Evolutionary conservation across 2,329 filamentous ascomycete genomes (phyloP), one percentile per base, ranked within the genome.

Genomic region (Cryphonectria naterciae): DNA sequence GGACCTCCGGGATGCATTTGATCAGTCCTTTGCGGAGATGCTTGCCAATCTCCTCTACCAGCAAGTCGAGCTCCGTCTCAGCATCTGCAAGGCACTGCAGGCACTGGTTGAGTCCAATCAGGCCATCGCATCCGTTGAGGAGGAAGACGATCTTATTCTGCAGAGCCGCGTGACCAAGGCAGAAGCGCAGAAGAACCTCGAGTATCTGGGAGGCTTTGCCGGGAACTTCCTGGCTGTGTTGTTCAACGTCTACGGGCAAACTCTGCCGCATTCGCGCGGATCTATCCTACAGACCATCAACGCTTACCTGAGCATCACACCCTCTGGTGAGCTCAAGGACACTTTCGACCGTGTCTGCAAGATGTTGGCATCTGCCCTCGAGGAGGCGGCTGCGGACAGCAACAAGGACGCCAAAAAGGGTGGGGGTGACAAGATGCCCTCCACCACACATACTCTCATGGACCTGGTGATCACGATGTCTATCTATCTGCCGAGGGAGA

Each of bases 231-330:
- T 99, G 58, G 95, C 96, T 8, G 95, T 98, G 0, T 85, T 99
- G n/a, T 98, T 99, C 86, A 99, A 99, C 79, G 95, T 99, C 61
- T 99, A 99, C 83, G 97, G 93, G 74, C 93, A 98, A 80, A 99
- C 96, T 0, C 86, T 99, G 37, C 95, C 96, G 2, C 94, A 98
- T 78, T 96, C 93, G 77, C 89, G 96, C 75, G 95, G 94, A 0
- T 94, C 93, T 28, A 96, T 99, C 68, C 85, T 99, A 46, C 93
- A 95, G 79, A 97, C 95, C 73, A 96, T 98, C 83, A 98, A 98
- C 81, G 91, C 94, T 6, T 98, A 95, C 81, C 84, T 99, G 70
- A 97, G 95, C 83, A 93, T 98, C 76, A 93, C 94, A 0, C 92
- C 93, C 0, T 86, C 84, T 17, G 79, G 88, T 74, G 95, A 98